These are phyloP conservation scores for Austroboletus rostrupii DNA, from an alignment of 1,284 basidiomycete genomes.

Conservation along the genomic window DNA sequence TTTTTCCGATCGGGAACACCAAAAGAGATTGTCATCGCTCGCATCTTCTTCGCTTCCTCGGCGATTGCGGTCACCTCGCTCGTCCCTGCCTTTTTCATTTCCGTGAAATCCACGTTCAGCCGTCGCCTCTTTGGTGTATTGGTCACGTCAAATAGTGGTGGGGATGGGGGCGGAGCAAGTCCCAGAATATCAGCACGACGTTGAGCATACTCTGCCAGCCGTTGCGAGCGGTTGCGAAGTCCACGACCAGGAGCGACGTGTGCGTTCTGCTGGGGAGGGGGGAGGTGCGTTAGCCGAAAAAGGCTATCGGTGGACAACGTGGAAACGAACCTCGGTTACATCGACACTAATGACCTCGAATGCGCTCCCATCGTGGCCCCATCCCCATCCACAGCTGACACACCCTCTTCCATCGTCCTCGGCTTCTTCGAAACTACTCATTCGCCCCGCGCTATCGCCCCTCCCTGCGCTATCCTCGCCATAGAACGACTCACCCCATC, in stretches of 20 bases:
- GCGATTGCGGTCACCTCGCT: constrained; percentile 19
- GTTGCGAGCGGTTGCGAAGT: constrained; percentile 57
- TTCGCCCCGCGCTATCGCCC: constrained; percentile 22
- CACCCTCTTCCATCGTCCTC: constrained; percentile 60
- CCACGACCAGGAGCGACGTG: constrained; percentile 45
- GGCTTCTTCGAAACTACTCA: constrained; percentile 40
- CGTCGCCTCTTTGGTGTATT: constrained; percentile 28
- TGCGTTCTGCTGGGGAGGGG: constrained; percentile 38
- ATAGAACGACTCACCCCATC: constrained; percentile 41
- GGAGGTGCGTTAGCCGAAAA: constrained; percentile 3
- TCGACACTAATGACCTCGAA: constrained; percentile 63
- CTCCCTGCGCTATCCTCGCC: constrained; percentile 24
- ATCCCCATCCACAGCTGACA: constrained; percentile 68
- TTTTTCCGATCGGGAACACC: constrained; percentile 36
- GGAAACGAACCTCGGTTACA: constrained; percentile 53
- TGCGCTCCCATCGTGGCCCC: constrained; percentile 70
- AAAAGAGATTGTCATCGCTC: constrained; percentile 42
- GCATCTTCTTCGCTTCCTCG: constrained; percentile 38
- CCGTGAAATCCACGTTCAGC: constrained; percentile 22
- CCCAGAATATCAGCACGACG: constrained; percentile 54
- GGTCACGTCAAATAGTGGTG: constrained; percentile 32
- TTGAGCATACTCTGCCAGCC: constrained; percentile 60
- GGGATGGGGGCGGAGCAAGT: constrained; percentile 22
- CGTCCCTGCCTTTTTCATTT: constrained; percentile 21
- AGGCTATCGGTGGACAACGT: background rate